Evolutionary conservation across 257 asterid genomes (phyloP).

Genomic region (Petrea volubilis): DNA sequence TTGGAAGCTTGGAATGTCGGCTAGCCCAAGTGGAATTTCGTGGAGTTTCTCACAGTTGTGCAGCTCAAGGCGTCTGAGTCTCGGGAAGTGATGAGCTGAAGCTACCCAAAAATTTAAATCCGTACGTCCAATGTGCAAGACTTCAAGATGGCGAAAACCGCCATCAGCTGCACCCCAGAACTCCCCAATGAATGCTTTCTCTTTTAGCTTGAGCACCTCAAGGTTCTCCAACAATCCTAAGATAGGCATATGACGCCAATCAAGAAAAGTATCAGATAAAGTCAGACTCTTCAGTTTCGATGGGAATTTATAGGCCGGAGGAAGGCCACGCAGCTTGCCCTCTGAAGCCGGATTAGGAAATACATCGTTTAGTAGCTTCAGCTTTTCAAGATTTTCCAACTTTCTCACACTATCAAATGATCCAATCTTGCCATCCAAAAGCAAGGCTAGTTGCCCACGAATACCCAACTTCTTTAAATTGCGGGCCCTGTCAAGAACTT

Average conservation of each 20-base stretch:
- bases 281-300: constrained; percentile 42
- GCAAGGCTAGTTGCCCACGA: constrained; percentile 43
- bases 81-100: constrained; percentile 20
- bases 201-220: constrained; percentile 42
- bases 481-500: constrained; percentile 38
- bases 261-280: constrained; percentile 30
- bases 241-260: constrained; percentile 24
- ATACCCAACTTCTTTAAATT: constrained; percentile 52
- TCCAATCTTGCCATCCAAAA: constrained; percentile 33
- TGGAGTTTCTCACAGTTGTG: constrained; percentile 29
- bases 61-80: constrained; percentile 37
- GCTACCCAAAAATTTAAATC: constrained; percentile 28
- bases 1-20: constrained; percentile 23
- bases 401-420: constrained; percentile 42
- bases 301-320: constrained; percentile 38
- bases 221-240: constrained; percentile 44
- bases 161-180: constrained; percentile 29
- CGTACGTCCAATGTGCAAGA: constrained; percentile 30
- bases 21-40: constrained; percentile 23
- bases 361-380: constrained; percentile 51
- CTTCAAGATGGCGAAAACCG: constrained; percentile 27
- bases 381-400: constrained; percentile 38
- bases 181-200: constrained; percentile 31
- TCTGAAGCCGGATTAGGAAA: constrained; percentile 35
- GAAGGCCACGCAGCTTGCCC: constrained; percentile 32